Evolutionary conservation across 2,329 filamentous ascomycete genomes (phyloP), one percentile per base, ranked within the genome.

Genomic region (Raffaelea deltoideospora): DNA sequence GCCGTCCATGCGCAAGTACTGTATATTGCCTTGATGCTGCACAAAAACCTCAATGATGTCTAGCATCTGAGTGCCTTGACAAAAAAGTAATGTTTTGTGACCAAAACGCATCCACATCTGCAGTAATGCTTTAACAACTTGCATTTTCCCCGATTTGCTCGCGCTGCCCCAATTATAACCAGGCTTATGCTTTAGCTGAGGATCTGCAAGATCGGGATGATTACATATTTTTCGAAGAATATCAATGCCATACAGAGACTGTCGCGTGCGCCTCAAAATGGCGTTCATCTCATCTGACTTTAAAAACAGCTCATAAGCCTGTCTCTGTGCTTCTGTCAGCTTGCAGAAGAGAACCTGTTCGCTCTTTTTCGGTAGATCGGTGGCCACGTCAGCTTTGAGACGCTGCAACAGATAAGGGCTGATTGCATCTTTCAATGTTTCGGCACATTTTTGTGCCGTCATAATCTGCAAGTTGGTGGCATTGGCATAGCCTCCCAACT

Each of bases 301-400:
- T 3, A 96, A 63, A 47, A 94, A 96, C 5, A 69, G 64, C 51
- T 86, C 72, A 47, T 98, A 98, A 1, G 79, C 78, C 23, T 79
- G 68, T 34, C 82, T 71, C 53, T 98, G 90, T 13, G 77, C 60
- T 37, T 70, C 69, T 0, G 87, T 93, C 42, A 98, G 63, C 53
- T 92, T 93, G 60, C 90, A 96, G 55, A 98, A 96, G 3, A 98
- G 64, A 0, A 98, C 90, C 47, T 93, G 84, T 53, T 98, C 90
- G 35, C 78, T 93, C 65, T 98, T 98, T 56, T 93, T 84, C 0
- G 90, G 90, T 11, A 98, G 63, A 54, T 96, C 88, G 8, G 87
- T 75, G 5, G 90, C 88, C 13, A 98, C 90, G 54, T 98, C 90
- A 2, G 81, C 74, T 57, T 98, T 98, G 53, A 93, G 75, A 9